Conservation (phyloP, 805 yeast genomes). For the Schwanniomyces vanrijiae region DNA sequence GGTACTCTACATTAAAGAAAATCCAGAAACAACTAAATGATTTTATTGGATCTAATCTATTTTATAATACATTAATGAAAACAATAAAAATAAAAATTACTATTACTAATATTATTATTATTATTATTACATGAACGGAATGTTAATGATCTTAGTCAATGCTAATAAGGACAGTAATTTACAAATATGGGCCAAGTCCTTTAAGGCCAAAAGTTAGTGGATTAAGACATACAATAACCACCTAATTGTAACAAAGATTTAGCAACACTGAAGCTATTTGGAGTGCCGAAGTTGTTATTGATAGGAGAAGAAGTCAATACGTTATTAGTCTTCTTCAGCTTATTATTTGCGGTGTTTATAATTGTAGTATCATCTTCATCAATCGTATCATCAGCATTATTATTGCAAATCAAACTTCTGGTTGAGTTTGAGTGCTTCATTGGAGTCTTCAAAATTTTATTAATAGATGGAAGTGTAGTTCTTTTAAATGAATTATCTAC, state of each 20-base stretch:
- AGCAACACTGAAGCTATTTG: slow-evolving; percentile 46
- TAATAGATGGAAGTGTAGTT: slow-evolving; percentile 36
- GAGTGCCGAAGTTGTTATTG: slow-evolving; percentile 38
- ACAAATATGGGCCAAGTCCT: neutral
- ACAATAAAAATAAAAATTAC: neutral
- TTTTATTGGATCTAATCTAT: neutral
- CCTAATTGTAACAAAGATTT: slow-evolving; percentile 47
- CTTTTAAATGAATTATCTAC: slow-evolving; percentile 2
- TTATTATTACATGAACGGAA: neutral
- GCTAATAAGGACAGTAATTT: neutral
- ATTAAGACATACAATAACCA: slow-evolving; percentile 6
- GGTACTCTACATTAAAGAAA: too few relatives aligned
- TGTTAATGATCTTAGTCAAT: neutral
- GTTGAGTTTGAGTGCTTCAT: slow-evolving; percentile 32
- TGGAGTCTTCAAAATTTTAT: slow-evolving; percentile 45
- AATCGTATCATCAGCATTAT: slow-evolving; percentile 23
- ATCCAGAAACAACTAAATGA: neutral
- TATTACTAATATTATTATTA: neutral
- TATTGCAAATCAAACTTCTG: slow-evolving; percentile 16
- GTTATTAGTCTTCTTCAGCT: slow-evolving; percentile 9
- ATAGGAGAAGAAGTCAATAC: slow-evolving; percentile 37
- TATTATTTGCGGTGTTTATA: slow-evolving; percentile 1
- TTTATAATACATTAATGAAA: neutral
- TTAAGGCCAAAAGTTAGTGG: neutral
- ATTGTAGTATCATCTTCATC: slow-evolving; percentile 10